Evolutionary conservation across 768 basidiomycete genomes (phyloP).

Genomic region (Pleurotus tuoliensis): DNA sequence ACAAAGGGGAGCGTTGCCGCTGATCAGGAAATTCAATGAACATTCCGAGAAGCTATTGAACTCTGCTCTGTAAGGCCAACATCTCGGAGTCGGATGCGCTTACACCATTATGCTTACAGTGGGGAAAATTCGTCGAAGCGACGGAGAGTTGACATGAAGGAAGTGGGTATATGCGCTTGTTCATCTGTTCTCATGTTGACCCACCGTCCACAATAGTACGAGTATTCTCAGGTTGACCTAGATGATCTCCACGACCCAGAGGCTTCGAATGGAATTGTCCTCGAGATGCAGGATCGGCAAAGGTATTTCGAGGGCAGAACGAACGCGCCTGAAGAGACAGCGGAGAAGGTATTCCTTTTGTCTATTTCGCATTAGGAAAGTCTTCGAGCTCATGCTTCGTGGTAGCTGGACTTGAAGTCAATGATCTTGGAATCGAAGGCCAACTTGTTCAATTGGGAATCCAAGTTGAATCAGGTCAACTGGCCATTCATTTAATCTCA

Average conservation of each 20-base stretch:
- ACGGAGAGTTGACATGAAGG: conserved; percentile 40
- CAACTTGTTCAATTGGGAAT: conserved; percentile 54
- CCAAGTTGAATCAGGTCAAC: conserved; percentile 52
- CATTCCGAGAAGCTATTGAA: conserved; percentile 89
- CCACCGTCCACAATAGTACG: conserved; percentile 22
- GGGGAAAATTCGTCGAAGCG: conserved; percentile 65
- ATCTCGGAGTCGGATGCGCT: background rate
- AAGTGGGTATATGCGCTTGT: conserved; percentile 29
- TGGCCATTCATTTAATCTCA: background rate
- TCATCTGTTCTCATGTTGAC: background rate
- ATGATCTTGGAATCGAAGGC: conserved; percentile 45
- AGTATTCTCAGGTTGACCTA: conserved; percentile 63
- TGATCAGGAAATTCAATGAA: conserved; percentile 97
- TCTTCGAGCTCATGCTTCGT: background rate
- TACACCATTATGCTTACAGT: conserved; percentile 23
- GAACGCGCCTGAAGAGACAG: conserved; percentile 3
- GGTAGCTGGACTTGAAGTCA: conserved; percentile 44
- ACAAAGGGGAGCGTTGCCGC: conserved; percentile 80
- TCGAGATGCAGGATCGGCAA: conserved; percentile 86
- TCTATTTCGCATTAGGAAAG: background rate
- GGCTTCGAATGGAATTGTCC: conserved; percentile 59
- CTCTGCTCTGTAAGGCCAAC: conserved; percentile 57
- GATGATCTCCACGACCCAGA: conserved; percentile 80
- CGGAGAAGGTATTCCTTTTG: background rate
- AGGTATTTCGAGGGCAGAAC: conserved; percentile 76